These are phyloP conservation scores for Cylindrodendrum hubeiense DNA, from an alignment of 2,329 filamentous ascomycete species.

Conservation along the genomic window DNA sequence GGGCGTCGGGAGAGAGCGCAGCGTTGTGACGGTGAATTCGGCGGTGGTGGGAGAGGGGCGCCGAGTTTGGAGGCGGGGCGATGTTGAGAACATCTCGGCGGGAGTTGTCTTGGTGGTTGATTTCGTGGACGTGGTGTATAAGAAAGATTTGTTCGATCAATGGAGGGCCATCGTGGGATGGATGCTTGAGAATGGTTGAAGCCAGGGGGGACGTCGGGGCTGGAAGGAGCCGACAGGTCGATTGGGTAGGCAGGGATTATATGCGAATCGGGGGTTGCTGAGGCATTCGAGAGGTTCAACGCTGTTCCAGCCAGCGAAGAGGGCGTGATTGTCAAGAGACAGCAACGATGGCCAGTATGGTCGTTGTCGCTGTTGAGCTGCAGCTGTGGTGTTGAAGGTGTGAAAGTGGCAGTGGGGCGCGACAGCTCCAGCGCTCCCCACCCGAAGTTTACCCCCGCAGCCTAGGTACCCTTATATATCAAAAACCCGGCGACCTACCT, in stretches of 20 bases:
- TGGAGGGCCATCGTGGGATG: neutral
- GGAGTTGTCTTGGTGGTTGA: slow-evolving; percentile 2
- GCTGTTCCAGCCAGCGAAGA: slow-evolving; percentile 8
- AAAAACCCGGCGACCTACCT: slow-evolving; percentile 14
- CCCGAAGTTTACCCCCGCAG: slow-evolving; percentile 8
- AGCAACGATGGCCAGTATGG: too few species aligned
- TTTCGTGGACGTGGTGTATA: slow-evolving; percentile 12
- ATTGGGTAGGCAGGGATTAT: neutral
- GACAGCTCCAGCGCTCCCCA: neutral
- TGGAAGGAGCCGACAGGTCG: neutral
- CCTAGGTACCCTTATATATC: slow-evolving; percentile 40
- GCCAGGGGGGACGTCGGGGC: too few species aligned
- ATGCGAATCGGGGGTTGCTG: too few species aligned
- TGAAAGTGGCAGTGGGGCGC: neutral
- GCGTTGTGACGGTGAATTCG: slow-evolving; percentile 91
- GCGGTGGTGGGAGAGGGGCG: slow-evolving; percentile 89
- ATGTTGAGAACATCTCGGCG: slow-evolving; percentile 69
- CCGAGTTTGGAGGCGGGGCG: slow-evolving; percentile 71
- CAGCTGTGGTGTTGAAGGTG: neutral
- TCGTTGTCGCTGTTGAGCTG: neutral
- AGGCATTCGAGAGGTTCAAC: neutral
- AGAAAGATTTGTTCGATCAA: neutral
- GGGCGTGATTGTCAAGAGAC: neutral
- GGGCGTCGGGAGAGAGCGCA: slow-evolving; percentile 65
- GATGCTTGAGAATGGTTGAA: neutral